phyloP scores from a whole-genome alignment of 352 stramenopile genomes.

The Globisporangium camurandrum region DNA sequence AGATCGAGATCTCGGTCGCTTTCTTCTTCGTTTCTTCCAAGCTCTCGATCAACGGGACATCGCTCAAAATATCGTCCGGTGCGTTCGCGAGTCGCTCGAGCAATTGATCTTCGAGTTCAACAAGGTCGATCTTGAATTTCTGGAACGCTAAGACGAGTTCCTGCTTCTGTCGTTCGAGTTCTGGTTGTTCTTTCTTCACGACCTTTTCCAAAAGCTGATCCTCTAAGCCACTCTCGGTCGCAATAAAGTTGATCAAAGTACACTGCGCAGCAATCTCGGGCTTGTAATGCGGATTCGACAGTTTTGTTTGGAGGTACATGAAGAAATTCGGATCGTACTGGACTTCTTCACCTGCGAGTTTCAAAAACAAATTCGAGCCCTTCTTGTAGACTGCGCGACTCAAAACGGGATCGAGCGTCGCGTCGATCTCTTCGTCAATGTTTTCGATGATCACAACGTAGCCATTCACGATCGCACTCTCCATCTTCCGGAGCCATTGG shows the following conservation, averaged over 20 bases:
- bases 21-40: slow-evolving; percentile 96
- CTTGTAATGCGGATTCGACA: slow-evolving; percentile 97
- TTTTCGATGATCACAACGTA: slow-evolving; percentile 97
- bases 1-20: slow-evolving; percentile 92
- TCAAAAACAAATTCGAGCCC: slow-evolving; percentile 91
- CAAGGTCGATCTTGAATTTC: slow-evolving; percentile 95
- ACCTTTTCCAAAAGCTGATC: slow-evolving; percentile 95
- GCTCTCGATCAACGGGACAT: slow-evolving; percentile 95
- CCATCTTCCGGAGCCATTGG: slow-evolving; percentile 94
- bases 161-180: slow-evolving; percentile 93
- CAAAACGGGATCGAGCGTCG: slow-evolving; percentile 94
- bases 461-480: slow-evolving; percentile 93
- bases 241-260: slow-evolving; percentile 98
- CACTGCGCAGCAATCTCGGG: slow-evolving; percentile 95
- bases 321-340: slow-evolving; percentile 96
- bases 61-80: slow-evolving; percentile 94
- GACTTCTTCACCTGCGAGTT: slow-evolving; percentile 93
- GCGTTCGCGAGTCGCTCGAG: slow-evolving; percentile 94
- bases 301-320: slow-evolving; percentile 96
- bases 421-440: slow-evolving; percentile 95
- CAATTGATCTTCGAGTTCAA: slow-evolving; percentile 95
- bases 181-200: slow-evolving; percentile 92
- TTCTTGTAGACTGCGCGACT: slow-evolving; percentile 95
- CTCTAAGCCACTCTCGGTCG: slow-evolving; percentile 93
- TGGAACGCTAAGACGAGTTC: slow-evolving; percentile 90